Conservation (phyloP, 1,139 yeast species). For the Yamadazyma membranifaciens region DNA sequence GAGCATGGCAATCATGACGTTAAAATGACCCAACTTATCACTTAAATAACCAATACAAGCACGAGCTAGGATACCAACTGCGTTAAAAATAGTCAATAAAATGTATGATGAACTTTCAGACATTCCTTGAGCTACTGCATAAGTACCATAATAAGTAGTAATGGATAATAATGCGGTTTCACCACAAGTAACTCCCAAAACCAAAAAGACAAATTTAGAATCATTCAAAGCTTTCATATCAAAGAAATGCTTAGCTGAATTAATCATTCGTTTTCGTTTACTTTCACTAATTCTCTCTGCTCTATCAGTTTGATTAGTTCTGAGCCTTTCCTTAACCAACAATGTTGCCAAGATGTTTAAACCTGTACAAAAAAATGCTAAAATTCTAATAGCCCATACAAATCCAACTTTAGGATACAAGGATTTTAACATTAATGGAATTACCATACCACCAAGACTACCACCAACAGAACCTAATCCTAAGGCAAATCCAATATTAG, state of each 20-base stretch:
- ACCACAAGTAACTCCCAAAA: slow-evolving; percentile 42
- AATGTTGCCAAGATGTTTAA: slow-evolving; percentile 38
- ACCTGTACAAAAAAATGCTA: slow-evolving; percentile 48
- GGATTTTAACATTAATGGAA: slow-evolving; percentile 57
- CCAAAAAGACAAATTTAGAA: slow-evolving; percentile 22
- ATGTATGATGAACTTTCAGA: slow-evolving; percentile 35
- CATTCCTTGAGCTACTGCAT: slow-evolving; percentile 41
- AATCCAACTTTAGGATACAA: slow-evolving; percentile 55
- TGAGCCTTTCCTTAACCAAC: slow-evolving; percentile 49
- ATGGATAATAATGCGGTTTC: slow-evolving; percentile 58
- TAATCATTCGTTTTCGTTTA: slow-evolving; percentile 2
- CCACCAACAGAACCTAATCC: slow-evolving; percentile 65
- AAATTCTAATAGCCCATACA: slow-evolving; percentile 59
- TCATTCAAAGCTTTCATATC: slow-evolving; percentile 26
- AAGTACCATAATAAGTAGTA: slow-evolving; percentile 44
- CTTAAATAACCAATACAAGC: slow-evolving; percentile 38
- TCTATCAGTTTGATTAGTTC: not conserved
- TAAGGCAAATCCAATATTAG: slow-evolving; percentile 52
- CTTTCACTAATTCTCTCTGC: slow-evolving; percentile 2
- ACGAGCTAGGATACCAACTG: slow-evolving; percentile 39
- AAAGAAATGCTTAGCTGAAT: slow-evolving; percentile 18
- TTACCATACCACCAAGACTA: slow-evolving; percentile 58
- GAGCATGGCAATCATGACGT: slow-evolving; percentile 38
- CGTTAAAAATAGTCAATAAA: slow-evolving; percentile 39
- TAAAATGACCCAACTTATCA: slow-evolving; percentile 38